Evolutionary conservation across 179 eudicot species (phyloP).

Genomic region (Sideroxylon spinosum): DNA sequence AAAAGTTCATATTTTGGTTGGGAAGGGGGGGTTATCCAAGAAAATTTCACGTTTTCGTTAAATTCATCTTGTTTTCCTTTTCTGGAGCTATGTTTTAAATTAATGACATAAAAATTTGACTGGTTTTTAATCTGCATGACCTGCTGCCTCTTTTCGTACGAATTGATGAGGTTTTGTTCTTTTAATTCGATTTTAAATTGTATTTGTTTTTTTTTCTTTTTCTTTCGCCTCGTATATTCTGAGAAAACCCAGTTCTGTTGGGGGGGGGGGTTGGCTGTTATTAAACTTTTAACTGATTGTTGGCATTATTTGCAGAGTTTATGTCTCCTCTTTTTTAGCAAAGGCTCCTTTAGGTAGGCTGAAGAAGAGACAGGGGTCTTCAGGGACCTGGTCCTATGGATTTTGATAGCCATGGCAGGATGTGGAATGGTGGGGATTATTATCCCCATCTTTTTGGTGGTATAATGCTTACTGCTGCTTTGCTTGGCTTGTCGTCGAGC

Average conservation of each 20-base stretch:
- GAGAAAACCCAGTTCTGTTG: not conserved
- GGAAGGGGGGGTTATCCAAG: not conserved
- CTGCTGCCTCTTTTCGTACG: not conserved
- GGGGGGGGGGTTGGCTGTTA: not conserved
- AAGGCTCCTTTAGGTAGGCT: constrained; percentile 18
- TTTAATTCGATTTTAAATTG: not conserved
- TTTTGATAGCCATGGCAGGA: constrained; percentile 51
- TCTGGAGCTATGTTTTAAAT: not conserved
- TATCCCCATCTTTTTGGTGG: constrained; percentile 87
- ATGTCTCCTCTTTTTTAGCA: constrained; percentile 35
- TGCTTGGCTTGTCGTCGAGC: constrained; percentile 80
- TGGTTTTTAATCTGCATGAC: not conserved
- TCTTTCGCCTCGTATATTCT: not conserved
- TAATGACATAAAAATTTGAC: not conserved
- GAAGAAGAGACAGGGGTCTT: not conserved
- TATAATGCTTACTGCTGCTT: constrained; percentile 77
- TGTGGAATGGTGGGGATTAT: constrained; percentile 72
- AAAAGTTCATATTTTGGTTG: not conserved
- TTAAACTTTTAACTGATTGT: not conserved
- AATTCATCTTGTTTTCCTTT: not conserved
- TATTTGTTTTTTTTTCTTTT: not conserved
- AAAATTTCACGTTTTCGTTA: not conserved
- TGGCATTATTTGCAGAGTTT: constrained; percentile 29
- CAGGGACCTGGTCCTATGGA: constrained; percentile 47
- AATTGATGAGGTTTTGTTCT: too few relatives aligned